Percentiles rank a stretch among this genome's conserved stretches.
Conservation (phyloP, 163 green algal species). For the Coccomyxa subellipsoidea region DNA sequence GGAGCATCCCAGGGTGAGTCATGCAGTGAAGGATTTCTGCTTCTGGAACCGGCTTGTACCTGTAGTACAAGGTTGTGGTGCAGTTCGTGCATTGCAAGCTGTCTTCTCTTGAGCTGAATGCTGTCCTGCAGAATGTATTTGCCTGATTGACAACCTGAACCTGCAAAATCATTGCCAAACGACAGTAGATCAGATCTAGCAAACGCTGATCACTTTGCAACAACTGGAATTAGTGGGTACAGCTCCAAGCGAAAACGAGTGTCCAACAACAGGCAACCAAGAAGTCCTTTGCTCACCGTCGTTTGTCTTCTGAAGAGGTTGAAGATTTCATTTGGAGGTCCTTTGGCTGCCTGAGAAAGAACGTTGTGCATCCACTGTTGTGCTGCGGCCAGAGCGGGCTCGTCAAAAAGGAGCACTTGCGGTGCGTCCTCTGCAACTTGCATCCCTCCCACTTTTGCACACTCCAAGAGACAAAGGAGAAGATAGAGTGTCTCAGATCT, state of each 20-base stretch:
- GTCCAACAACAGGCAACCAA: neutral
- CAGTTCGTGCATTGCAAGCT: neutral
- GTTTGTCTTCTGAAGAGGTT: neutral
- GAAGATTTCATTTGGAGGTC: neutral
- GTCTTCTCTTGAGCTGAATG: neutral
- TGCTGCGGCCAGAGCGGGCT: neutral
- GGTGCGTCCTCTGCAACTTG: neutral
- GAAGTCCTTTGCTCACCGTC: neutral
- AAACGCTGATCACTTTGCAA: no score
- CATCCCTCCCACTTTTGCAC: neutral
- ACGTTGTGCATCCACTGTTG: neutral
- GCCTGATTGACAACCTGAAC: conserved; percentile 4
- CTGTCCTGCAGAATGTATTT: neutral
- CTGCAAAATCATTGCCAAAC: neutral
- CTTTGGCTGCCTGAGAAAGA: neutral
- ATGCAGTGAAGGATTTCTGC: no score
- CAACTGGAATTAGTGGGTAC: no score
- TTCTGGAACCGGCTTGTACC: no score
- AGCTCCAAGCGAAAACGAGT: no score
- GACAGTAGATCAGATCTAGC: no score
- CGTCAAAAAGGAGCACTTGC: neutral
- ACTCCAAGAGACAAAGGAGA: neutral
- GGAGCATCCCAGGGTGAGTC: no score
- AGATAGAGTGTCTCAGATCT: no score
- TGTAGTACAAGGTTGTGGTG: conserved; percentile 7